These are phyloP conservation scores for Backusella tuberculispora DNA, from an alignment of 192 early-diverging fungal species.

Conservation along the genomic window DNA sequence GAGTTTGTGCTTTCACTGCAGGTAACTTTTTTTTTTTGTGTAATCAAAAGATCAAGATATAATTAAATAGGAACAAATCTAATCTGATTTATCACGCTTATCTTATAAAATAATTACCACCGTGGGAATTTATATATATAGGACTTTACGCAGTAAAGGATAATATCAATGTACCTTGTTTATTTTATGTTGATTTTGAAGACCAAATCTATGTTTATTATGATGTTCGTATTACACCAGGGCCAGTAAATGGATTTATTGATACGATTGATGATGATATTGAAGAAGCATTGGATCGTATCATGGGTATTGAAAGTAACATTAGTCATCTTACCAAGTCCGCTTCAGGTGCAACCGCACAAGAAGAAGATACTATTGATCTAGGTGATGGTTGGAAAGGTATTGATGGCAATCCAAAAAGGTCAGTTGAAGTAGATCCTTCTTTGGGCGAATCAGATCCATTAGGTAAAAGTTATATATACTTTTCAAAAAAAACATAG, in stretches of 20 bases:
- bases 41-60: background rate
- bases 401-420: conserved; percentile 13
- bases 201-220: conserved; percentile 64
- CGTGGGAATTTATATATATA: conserved; percentile 26
- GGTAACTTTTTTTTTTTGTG: conserved; percentile 41
- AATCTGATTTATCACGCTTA: background rate
- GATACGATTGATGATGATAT: conserved; percentile 50
- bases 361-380: conserved; percentile 30
- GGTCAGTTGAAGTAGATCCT: conserved; percentile 6
- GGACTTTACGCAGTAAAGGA: conserved; percentile 55
- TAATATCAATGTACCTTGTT: conserved; percentile 56
- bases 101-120: background rate
- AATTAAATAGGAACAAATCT: background rate
- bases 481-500: background rate
- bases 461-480: conserved; percentile 15
- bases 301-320: conserved; percentile 29
- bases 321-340: conserved; percentile 17
- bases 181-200: conserved; percentile 66
- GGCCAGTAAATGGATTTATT: conserved; percentile 47
- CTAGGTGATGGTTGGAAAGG: conserved; percentile 43
- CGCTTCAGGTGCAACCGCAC: background rate
- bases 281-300: conserved; percentile 37
- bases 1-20: conserved; percentile 63
- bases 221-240: conserved; percentile 54
- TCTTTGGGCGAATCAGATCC: conserved; percentile 4